A percentile compares a stretch with the other conserved stretches of the same genome.
Evolutionary conservation across 495 filamentous ascomycete genomes (phyloP).

Genomic region (Penicillium paxilli): DNA sequence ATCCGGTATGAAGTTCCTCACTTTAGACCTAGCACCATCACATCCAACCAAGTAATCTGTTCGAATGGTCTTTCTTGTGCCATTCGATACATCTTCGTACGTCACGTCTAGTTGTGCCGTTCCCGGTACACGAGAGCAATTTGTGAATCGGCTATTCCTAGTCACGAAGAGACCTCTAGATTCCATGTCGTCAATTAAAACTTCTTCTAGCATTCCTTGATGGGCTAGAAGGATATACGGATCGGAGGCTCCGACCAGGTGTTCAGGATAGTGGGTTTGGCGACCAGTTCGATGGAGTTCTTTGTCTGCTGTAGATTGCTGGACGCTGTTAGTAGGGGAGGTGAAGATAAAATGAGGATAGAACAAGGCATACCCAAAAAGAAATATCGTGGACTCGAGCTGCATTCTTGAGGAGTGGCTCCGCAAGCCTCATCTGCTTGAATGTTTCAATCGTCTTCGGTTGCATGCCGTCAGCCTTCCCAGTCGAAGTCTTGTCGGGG

Average conservation of each 20-base stretch:
- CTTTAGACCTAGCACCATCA: slow-evolving; percentile 33
- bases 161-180: slow-evolving; percentile 56
- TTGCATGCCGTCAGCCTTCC: slow-evolving; percentile 77
- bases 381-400: slow-evolving; percentile 69
- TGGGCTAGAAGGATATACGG: slow-evolving; percentile 72
- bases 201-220: slow-evolving; percentile 70
- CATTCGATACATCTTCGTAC: slow-evolving; percentile 22
- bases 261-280: slow-evolving; percentile 67
- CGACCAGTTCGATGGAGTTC: slow-evolving; percentile 63
- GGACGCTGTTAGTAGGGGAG: background rate
- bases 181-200: slow-evolving; percentile 64
- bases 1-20: slow-evolving; percentile 42
- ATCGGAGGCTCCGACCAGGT: slow-evolving; percentile 69
- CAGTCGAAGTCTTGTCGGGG: slow-evolving; percentile 65
- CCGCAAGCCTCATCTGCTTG: slow-evolving; percentile 66
- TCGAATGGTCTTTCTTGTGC: slow-evolving; percentile 11
- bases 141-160: slow-evolving; percentile 56
- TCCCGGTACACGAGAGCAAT: slow-evolving; percentile 42
- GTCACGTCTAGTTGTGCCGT: slow-evolving; percentile 17
- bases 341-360: background rate
- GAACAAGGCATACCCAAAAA: slow-evolving; percentile 56
- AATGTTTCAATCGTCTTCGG: slow-evolving; percentile 77
- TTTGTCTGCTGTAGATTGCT: slow-evolving; percentile 56
- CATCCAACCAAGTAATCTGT: slow-evolving; percentile 34
- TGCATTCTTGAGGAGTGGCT: slow-evolving; percentile 58